Base-by-base conservation (phyloP, 306 rosid genomes). In the Glycine soja region DNA sequence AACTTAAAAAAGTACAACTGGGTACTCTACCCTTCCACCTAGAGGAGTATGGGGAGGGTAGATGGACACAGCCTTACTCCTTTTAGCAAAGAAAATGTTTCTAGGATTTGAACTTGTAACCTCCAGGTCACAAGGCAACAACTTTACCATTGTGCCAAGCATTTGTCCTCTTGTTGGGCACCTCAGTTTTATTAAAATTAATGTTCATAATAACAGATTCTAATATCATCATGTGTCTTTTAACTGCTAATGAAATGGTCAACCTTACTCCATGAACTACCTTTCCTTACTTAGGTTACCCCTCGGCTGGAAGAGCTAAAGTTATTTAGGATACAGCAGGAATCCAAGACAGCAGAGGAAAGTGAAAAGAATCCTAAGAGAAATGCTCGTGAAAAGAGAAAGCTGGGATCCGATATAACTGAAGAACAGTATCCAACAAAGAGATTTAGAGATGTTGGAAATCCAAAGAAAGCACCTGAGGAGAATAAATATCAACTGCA, bases 291-390 rank as follows among this genome's bases (percentile, higher is more conserved):
- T 75, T 71, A 95, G 97, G 97, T 89, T 80, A 83, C 89, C 66
- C 91, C 92, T 68, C 93, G 97, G 56, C 84, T 93, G 70, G 92
- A 91, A 74, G 98, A 95, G 86, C 86, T 95, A 34, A 86, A 84
- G 66, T 83, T 88, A 51, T 89, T 77, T 72, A 93, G 91, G 88
- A 72, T 85, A 75, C 97, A 88, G 66, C 91, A 87, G 86, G 98
- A 91, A 59, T 79, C 90, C 75, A 90, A 89, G 82, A 56, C 86
- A 32, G 85, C 74, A 19, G 93, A 87, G 47, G 95, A 89, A 81
- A 89, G 77, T 79, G 94, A 90, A 59, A 87, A 51, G 74, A 50
- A 85, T 84, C 61, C 72, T 47, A 89, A 85, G 84, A 90, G 86
- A 87, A 90, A 65, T 80, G 80, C 77, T 24, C 88, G 83, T 69